These are phyloP conservation scores for Lepiota venenata DNA, from an alignment of 768 basidiomycete species.

Conservation along the genomic window DNA sequence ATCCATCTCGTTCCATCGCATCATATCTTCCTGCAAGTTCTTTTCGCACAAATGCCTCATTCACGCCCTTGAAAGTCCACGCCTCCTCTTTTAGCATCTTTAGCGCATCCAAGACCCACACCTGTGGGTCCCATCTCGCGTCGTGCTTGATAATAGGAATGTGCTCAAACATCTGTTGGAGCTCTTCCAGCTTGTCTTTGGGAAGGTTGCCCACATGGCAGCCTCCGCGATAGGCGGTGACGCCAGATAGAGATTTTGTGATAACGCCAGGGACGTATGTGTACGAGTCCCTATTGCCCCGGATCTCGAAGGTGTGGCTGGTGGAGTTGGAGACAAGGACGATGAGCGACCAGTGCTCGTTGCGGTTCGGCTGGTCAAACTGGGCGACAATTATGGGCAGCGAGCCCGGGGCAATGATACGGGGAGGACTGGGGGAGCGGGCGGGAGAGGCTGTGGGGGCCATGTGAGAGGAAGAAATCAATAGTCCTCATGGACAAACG, in stretches of 20 bases:
- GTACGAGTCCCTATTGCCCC: conserved; percentile 12
- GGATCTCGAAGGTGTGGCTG: conserved; percentile 10
- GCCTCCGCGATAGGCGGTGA: conserved; percentile 12
- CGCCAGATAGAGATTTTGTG: conserved; percentile 1
- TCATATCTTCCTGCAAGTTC: conserved; percentile 10
- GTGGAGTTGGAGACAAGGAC: conserved; percentile 6
- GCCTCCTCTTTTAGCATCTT: conserved; percentile 8
- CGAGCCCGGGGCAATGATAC: conserved; percentile 1
- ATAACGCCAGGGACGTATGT: conserved; percentile 6
- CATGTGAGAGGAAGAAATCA: neutral
- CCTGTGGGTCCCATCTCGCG: conserved; percentile 11
- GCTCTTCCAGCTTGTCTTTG: conserved; percentile 2
- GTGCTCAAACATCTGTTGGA: conserved; percentile 3
- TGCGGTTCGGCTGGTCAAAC: conserved; percentile 7
- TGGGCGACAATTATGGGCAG: conserved; percentile 11
- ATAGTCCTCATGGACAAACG: neutral
- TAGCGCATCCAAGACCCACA: conserved; percentile 13
- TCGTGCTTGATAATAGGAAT: conserved; percentile 10
- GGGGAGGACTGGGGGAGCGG: neutral
- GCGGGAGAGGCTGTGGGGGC: neutral
- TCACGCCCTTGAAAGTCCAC: conserved; percentile 7
- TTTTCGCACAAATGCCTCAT: conserved; percentile 4
- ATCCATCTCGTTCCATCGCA: conserved; percentile 10
- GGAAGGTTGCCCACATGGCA: conserved; percentile 14
- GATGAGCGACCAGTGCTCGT: conserved; percentile 11